These are phyloP conservation scores for Cladosporium austrohemisphaericum DNA, from an alignment of 2,329 filamentous ascomycete species.

Conservation along the genomic window DNA sequence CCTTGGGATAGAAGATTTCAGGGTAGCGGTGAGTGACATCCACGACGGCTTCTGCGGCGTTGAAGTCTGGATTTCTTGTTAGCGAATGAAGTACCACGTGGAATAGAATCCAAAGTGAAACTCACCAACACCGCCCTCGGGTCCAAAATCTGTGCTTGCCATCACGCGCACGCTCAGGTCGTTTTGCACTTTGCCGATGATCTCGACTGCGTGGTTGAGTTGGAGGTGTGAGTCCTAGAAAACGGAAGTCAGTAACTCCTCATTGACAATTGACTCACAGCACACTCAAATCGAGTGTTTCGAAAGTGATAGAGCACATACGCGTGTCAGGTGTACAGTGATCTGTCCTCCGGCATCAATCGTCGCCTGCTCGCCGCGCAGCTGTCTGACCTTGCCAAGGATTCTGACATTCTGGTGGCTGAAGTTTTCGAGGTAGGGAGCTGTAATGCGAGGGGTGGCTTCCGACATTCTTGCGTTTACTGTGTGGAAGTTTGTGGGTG, in stretches of 20 bases:
- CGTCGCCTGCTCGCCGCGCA: slow-evolving; percentile 75
- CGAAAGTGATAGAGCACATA: slow-evolving; percentile 41
- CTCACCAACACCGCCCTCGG: slow-evolving; percentile 59
- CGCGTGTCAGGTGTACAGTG: slow-evolving; percentile 68
- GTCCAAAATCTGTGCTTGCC: slow-evolving; percentile 65
- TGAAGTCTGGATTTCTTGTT: slow-evolving; percentile 68
- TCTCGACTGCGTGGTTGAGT: slow-evolving; percentile 66
- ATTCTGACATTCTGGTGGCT: slow-evolving; percentile 70
- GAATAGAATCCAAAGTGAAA: slow-evolving; percentile 23
- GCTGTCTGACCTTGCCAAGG: slow-evolving; percentile 76
- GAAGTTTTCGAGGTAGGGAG: slow-evolving; percentile 73
- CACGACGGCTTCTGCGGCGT: slow-evolving; percentile 72
- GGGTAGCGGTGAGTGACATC: slow-evolving; percentile 80
- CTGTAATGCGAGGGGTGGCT: slow-evolving; percentile 77
- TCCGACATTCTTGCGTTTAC: too few relatives aligned
- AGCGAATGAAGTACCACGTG: too few relatives aligned
- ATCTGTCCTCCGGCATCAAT: slow-evolving; percentile 77
- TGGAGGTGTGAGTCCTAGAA: slow-evolving; percentile 66
- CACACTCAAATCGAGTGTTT: too few relatives aligned
- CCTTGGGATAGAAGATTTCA: slow-evolving; percentile 69
- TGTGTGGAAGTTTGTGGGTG: too few relatives aligned
- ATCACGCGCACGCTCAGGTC: slow-evolving; percentile 70
- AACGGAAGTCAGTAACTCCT: not conserved
- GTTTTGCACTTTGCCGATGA: slow-evolving; percentile 75
- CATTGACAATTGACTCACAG: slow-evolving; percentile 30